Conservation (phyloP, 2,329 filamentous ascomycete genomes). For the Colletotrichum acutatum region DNA sequence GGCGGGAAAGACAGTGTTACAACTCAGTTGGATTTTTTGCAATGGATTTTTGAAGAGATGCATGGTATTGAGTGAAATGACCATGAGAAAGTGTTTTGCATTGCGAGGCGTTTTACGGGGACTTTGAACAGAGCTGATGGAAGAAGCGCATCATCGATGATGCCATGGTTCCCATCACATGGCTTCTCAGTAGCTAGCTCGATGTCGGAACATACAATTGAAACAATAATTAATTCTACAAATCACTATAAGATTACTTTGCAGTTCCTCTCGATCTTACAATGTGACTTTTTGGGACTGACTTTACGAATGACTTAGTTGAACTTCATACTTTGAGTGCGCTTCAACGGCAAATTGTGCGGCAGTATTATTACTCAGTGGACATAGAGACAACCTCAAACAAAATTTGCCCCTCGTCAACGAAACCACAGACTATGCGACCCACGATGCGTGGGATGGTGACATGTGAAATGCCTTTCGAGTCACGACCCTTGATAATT, state of each 20-base stretch:
- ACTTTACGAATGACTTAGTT: no score
- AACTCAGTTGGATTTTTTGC: not conserved
- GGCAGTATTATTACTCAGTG: no score
- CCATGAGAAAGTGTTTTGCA: not conserved
- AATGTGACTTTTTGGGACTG: no score
- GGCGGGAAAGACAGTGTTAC: not conserved
- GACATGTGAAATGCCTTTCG: slow-evolving; percentile 14
- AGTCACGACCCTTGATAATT: not conserved
- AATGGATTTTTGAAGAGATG: not conserved
- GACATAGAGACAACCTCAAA: not conserved
- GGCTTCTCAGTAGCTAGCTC: slow-evolving; percentile 25
- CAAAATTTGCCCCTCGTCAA: not conserved
- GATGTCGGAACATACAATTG: not conserved
- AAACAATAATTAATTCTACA: not conserved
- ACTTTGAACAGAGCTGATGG: not conserved
- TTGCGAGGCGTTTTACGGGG: slow-evolving; percentile 18
- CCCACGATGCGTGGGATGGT: not conserved
- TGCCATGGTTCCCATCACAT: not conserved
- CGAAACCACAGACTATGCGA: not conserved
- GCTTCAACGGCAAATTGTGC: not conserved
- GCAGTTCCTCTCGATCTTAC: not conserved
- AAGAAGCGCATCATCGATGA: not conserved
- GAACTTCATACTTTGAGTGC: not conserved
- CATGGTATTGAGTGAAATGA: slow-evolving; percentile 6
- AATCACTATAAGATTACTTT: not conserved